Evolutionary conservation across 768 basidiomycete genomes (phyloP), one percentile per base, ranked within the genome.

Genomic region (Kondoa malvinella): DNA sequence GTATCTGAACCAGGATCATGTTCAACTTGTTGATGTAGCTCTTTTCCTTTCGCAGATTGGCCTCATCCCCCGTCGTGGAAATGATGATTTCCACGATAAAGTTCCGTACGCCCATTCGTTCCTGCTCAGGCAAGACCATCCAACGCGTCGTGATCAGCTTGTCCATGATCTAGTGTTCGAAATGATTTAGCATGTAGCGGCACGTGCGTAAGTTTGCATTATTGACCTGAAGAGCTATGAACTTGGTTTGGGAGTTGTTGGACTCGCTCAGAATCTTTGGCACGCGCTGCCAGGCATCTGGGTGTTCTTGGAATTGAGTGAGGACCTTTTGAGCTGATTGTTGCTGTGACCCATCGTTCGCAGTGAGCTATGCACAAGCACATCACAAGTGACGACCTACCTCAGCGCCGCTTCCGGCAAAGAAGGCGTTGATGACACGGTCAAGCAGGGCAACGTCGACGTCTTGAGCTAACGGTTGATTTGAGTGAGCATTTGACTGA

Each of bases 221-320:
- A 50, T 50, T 8, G 8, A 50, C 40, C 40, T 96, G 92, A 65
- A 97, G 81, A 56, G 90, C 94, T 76, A 99, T 91, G 78, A 89
- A 97, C 92, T 97, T 74, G 85, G 84, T 78, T 71, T 97, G 92
- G 30, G 86, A 84, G 77, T 86, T 92, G 14, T 82, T 80, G 0
- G 90, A 87, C 64, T 82, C 81, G 74, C 95, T 91, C 68, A 99
- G 81, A 73, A 99, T 88, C 69, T 88, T 87, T 56, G 95, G 95
- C 4, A 97, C 95, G 77, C 88, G 83, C 71, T 92, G 92, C 95
- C 95, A 99, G 34, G 92, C 86, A 69, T 97, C 94, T 21, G 89
- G 88, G 77, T 91, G 83, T 69, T 99, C 95, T 78, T 97, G 92
- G 75, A 99, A 87, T 76, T 92, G 92, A 4, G 94, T 95, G 72